These are phyloP conservation scores for Aspergillus sclerotioniger DNA, from an alignment of 495 filamentous ascomycete species.

Conservation along the genomic window DNA sequence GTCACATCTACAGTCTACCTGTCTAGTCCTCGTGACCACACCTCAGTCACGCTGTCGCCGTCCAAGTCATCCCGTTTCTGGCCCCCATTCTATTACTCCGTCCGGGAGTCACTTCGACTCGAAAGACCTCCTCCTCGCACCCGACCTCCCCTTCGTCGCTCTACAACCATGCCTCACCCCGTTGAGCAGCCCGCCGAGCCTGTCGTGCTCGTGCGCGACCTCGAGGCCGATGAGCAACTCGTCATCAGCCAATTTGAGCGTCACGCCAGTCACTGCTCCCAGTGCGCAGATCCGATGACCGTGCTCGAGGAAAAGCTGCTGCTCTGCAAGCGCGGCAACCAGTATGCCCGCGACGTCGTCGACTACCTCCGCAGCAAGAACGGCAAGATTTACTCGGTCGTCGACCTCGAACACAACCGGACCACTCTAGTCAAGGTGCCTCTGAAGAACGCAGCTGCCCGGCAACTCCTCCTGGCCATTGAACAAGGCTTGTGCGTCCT, in stretches of 20 bases:
- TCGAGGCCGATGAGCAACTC: conserved; percentile 43
- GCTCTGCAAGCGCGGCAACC: conserved; percentile 51
- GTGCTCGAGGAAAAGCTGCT: conserved; percentile 30
- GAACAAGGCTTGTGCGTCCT: conserved; percentile 47
- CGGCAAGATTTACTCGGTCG: conserved; percentile 45
- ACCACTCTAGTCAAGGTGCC: conserved; percentile 50
- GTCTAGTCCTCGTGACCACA: conserved; percentile 20
- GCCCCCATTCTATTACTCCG: conserved; percentile 20
- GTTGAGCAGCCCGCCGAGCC: conserved; percentile 25
- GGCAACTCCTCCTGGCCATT: conserved; percentile 47
- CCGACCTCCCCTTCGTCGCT: conserved; percentile 20
- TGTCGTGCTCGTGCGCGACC: conserved; percentile 38
- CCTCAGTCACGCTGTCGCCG: conserved; percentile 39
- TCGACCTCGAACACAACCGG: conserved; percentile 45
- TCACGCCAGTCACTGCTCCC: conserved; percentile 42
- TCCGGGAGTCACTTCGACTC: conserved; percentile 23
- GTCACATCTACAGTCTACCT: not conserved
- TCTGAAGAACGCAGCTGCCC: conserved; percentile 33
- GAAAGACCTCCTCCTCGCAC: conserved; percentile 19
- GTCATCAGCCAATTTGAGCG: conserved; percentile 38
- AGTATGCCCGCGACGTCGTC: conserved; percentile 45
- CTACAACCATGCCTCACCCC: conserved; percentile 35
- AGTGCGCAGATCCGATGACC: conserved; percentile 40
- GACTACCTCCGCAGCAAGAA: conserved; percentile 49
- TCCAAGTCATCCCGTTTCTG: conserved; percentile 25